Evolutionary conservation across 495 filamentous ascomycete genomes (phyloP).

Genomic region (Xylaria intraflava): DNA sequence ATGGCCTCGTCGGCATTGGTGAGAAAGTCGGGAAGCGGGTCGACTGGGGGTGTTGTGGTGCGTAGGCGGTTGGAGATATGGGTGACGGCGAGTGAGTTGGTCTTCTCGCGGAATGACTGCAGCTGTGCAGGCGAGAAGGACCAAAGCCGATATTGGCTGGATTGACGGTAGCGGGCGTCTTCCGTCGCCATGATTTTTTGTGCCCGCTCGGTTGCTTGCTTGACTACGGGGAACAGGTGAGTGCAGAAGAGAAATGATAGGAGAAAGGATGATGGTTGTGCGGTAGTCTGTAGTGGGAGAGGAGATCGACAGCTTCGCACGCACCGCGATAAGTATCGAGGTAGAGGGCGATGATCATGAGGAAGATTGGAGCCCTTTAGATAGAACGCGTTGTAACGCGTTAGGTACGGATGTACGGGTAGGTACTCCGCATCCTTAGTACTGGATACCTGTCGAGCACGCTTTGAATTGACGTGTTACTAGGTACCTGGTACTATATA

Average conservation of each 20-base stretch:
- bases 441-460: too few species aligned
- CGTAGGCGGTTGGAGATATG: conserved; percentile 52
- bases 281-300: too few species aligned
- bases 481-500: too few species aligned
- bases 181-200: conserved; percentile 49
- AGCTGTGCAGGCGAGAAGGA: conserved; percentile 78
- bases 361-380: too few species aligned
- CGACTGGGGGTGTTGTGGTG: conserved; percentile 25
- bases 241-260: not conserved
- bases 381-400: too few species aligned
- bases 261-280: too few species aligned
- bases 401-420: too few species aligned
- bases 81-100: conserved; percentile 65
- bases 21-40: conserved; percentile 58
- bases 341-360: too few species aligned
- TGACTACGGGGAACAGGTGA: not conserved
- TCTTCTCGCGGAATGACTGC: conserved; percentile 59
- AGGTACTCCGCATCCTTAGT: too few species aligned
- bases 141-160: conserved; percentile 86
- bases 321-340: too few species aligned
- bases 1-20: conserved; percentile 74
- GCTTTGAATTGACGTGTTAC: too few species aligned
- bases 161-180: conserved; percentile 85
- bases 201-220: not conserved
- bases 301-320: too few species aligned